Percentiles rank a stretch among this genome's conserved stretches.
Evolutionary conservation across 257 asterid species (phyloP).

Genomic region (Leptodermis oblonga): DNA sequence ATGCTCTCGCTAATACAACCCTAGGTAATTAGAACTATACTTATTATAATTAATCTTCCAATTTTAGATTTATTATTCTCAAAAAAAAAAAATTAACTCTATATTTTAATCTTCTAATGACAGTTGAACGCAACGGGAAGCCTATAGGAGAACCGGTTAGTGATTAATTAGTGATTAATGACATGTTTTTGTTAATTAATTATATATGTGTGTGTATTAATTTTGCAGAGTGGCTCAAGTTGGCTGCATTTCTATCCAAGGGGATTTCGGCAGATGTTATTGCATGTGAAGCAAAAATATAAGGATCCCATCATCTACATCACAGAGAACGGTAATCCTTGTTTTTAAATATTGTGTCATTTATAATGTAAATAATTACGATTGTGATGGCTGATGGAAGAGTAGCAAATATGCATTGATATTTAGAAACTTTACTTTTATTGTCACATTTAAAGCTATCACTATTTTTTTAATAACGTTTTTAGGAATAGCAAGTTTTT

Average conservation of each 20-base stretch:
- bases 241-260: constrained; percentile 22
- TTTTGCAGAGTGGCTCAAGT: constrained; percentile 1
- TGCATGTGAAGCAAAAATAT: constrained; percentile 23
- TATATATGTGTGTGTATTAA: no score
- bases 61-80: neutral
- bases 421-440: no score
- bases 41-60: no score
- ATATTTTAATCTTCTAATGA: neutral
- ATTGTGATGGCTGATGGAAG: no score
- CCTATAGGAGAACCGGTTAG: constrained; percentile 2
- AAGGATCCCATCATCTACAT: constrained; percentile 27
- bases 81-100: neutral
- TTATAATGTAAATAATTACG: no score
- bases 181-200: neutral
- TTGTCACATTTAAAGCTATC: no score
- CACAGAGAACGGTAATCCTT: constrained; percentile 27
- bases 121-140: constrained; percentile 1
- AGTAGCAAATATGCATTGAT: no score
- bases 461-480: no score
- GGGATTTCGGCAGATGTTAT: constrained; percentile 16
- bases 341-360: no score
- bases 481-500: no score
- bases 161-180: neutral
- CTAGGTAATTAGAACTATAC: neutral
- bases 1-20: neutral